Conservation (phyloP, 305 asterid species). For the Solanum chacoense region DNA sequence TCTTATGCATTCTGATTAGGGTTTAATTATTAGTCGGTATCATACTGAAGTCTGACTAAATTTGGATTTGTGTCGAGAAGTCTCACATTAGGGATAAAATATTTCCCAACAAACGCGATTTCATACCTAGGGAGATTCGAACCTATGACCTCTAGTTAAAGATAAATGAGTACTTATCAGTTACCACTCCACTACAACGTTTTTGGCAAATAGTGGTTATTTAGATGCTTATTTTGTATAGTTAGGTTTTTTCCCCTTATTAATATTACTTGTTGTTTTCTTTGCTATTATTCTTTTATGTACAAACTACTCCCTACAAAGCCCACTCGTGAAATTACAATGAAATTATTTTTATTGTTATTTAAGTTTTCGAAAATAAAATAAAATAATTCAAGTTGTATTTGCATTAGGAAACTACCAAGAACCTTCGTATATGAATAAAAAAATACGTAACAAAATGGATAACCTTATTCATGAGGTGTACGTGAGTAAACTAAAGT, state of each 20-base stretch:
- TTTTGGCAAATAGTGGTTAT: no score
- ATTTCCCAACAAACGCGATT: no score
- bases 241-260: no score
- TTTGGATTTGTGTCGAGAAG: no score
- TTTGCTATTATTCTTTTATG: background rate
- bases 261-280: no score
- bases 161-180: no score
- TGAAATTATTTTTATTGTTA: background rate
- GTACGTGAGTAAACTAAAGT: background rate
- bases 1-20: background rate
- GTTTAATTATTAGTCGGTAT: no score
- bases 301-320: background rate
- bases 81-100: accelerated
- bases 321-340: background rate
- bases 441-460: background rate
- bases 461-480: background rate
- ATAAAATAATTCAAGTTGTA: background rate
- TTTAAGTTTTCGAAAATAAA: background rate
- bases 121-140: background rate
- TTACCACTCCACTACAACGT: no score
- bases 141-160: no score
- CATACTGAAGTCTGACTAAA: no score
- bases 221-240: no score
- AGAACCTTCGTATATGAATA: background rate
- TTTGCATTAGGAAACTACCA: background rate